phyloP scores from a whole-genome alignment of 768 basidiomycete genomes.

The Obba rivulosa region DNA sequence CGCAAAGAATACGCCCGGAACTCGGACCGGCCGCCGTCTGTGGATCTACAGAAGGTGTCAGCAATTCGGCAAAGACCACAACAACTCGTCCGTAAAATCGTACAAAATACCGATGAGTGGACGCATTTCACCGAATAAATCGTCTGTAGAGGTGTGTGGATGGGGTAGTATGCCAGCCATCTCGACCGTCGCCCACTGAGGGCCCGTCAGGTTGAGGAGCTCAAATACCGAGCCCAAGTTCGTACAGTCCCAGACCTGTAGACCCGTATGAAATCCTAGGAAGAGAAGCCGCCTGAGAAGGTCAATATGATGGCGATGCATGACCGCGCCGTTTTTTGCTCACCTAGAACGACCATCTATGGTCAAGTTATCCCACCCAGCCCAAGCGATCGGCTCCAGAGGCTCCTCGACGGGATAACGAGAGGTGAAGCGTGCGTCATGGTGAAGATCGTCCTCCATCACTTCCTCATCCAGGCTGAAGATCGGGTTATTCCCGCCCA shows the following conservation, averaged over 20 bases:
- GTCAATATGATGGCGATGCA: background rate
- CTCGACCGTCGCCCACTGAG: constrained; percentile 29
- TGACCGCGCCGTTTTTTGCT: constrained; percentile 15
- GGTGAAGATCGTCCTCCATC: constrained; percentile 9
- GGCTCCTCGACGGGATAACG: constrained; percentile 24
- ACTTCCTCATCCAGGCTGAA: constrained; percentile 25
- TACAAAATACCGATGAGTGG: constrained; percentile 32
- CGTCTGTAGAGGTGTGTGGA: constrained; percentile 20
- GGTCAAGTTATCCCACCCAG: constrained; percentile 36
- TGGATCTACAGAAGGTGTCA: constrained; percentile 10
- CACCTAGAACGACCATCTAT: constrained; percentile 6
- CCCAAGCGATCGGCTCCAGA: constrained; percentile 37
- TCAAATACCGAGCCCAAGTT: constrained; percentile 46
- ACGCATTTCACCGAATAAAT: constrained; percentile 26
- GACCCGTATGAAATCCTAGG: constrained; percentile 44
- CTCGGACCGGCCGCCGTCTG: constrained; percentile 15
- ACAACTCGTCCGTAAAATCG: constrained; percentile 17
- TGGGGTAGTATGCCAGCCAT: constrained; percentile 39
- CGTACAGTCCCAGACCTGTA: constrained; percentile 62
- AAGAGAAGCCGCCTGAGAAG: constrained; percentile 40
- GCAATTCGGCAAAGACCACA: background rate
- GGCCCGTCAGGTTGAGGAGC: constrained; percentile 43
- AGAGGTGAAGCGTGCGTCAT: constrained; percentile 9
- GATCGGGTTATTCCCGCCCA: constrained; percentile 11
- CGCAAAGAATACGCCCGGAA: constrained; percentile 43